These are phyloP conservation scores for Arthrobotrys sinensis DNA, from an alignment of 2,329 filamentous ascomycete species.

Conservation along the genomic window DNA sequence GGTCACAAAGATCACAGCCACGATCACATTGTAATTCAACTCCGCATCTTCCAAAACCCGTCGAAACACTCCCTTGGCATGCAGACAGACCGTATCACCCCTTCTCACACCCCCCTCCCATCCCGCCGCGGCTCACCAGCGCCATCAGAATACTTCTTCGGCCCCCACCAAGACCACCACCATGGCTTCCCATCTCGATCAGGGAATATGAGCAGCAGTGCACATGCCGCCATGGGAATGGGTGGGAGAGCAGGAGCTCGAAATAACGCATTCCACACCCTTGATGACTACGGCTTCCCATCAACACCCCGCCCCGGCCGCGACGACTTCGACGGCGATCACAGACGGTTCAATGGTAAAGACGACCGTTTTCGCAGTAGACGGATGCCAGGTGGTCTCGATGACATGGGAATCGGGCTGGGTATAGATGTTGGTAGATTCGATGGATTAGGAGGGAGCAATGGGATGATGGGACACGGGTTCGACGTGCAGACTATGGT, in stretches of 20 bases:
- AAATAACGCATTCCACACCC: conserved; percentile 39
- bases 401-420: conserved; percentile 36
- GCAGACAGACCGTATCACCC: conserved; percentile 43
- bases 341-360: conserved; percentile 38
- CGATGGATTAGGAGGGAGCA: conserved; percentile 25
- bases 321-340: conserved; percentile 41
- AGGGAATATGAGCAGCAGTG: conserved; percentile 20
- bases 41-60: conserved; percentile 42
- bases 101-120: conserved; percentile 49
- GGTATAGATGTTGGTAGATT: conserved; percentile 28
- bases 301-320: conserved; percentile 3
- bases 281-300: conserved; percentile 49
- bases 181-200: conserved; percentile 36
- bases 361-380: conserved; percentile 48
- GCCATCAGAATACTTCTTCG: conserved; percentile 57
- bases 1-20: conserved; percentile 29
- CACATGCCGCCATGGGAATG: conserved; percentile 12
- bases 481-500: conserved; percentile 51
- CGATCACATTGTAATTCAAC: conserved; percentile 53
- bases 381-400: conserved; percentile 26
- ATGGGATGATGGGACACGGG: not conserved
- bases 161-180: conserved; percentile 46
- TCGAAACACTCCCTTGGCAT: conserved; percentile 36
- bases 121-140: conserved; percentile 51
- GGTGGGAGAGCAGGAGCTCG: conserved; percentile 21